Evolutionary conservation across 2,329 filamentous ascomycete species (phyloP), one percentile per base, ranked within the genome.

Genomic region (Coniochaeta prunicola): DNA sequence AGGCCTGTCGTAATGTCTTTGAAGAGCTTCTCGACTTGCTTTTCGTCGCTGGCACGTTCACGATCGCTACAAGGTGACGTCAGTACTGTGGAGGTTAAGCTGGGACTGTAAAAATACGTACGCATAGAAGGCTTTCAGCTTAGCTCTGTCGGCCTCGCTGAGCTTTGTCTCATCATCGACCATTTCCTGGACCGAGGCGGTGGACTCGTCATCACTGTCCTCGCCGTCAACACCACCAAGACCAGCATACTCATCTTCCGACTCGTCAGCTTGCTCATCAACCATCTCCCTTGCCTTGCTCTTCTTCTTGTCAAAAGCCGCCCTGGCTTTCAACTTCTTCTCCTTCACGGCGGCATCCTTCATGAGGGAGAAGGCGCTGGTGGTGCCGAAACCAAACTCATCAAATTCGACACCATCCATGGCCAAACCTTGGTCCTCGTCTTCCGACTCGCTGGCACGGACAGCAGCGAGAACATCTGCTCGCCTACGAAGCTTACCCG

Each of bases 181-280:
- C 85, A 99, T 96, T 62, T 91, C 87, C 65, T 89, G 84, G 62
- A 94, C 84, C 8, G 89, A 81, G 13, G 73, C 83, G 31, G 86
- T 86, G 59, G 90, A 89, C 60, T 90, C 84, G 60, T 92, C 89
- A 58, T 87, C 88, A 48, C 83, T 88, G 63, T 93, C 91, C 64
- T 97, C 93, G 61, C 93, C 92, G 72, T 92, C 93, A 12, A 80
- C 88, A 62, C 94, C 94, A 64, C 94, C 94, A 10, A 99, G 80
- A 4, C 94, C 94, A 40, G 92, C 93, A 71, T 97, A 99, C 72
- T 99, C 94, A 70, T 99, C 94, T 70, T 99, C 96, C 0, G 94
- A 99, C 74, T 99, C 94, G 67, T 96, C 91, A 61, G 94, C 93
- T 70, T 96, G 92, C 64, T 97, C 94, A 64, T 97, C 85, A 38